Percentiles rank a stretch among this genome's conserved stretches.
These are phyloP conservation scores for Micractinium conductrix DNA, from an alignment of 139 green algal species.

Conservation along the genomic window DNA sequence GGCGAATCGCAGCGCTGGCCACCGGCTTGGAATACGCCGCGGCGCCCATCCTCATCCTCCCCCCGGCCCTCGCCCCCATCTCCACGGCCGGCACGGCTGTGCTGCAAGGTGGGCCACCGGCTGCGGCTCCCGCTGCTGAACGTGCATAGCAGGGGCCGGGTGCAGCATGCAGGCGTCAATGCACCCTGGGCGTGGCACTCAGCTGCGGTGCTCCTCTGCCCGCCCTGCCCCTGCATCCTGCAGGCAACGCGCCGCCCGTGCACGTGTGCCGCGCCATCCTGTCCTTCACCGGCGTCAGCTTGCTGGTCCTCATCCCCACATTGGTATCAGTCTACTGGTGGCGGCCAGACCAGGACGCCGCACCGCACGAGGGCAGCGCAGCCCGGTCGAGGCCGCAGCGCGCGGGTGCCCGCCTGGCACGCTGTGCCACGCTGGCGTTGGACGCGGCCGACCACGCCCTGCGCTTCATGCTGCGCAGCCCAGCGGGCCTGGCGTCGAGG, in stretches of 20 bases:
- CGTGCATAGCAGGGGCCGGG: no score
- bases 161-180: neutral
- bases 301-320: neutral
- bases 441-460: neutral
- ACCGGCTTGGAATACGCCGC: neutral
- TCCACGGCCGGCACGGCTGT: neutral
- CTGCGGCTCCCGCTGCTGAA: no score
- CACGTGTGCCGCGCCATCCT: neutral
- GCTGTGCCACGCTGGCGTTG: neutral
- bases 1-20: neutral
- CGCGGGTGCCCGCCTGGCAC: neutral
- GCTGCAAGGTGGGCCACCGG: neutral
- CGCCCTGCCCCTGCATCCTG: neutral
- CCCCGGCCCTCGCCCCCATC: neutral
- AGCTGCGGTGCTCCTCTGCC: neutral
- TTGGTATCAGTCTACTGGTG: neutral
- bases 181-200: no score
- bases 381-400: no score
- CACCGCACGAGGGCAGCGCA: no score
- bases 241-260: neutral
- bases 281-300: neutral
- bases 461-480: neutral
- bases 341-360: no score
- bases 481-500: neutral
- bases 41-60: conserved; percentile 3